Evolutionary conservation across 108 stramenopile species (phyloP).

Genomic region (Nannochloropsis granulata): DNA sequence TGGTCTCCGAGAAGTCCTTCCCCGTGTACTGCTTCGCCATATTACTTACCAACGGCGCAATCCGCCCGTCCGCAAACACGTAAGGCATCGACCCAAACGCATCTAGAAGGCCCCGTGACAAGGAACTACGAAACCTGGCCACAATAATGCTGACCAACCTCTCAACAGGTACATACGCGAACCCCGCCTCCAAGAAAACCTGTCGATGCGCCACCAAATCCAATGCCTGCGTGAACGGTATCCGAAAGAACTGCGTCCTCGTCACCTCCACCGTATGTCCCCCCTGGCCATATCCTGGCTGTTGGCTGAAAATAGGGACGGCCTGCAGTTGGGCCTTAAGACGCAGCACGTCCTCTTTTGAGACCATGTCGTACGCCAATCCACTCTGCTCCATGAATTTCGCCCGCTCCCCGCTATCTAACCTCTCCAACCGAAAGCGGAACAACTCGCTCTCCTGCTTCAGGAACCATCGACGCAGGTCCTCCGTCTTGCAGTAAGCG

Average conservation of each 20-base stretch:
- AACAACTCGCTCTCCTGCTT: slow-evolving; percentile 52
- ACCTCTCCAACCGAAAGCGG: slow-evolving; percentile 59
- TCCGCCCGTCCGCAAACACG: slow-evolving; percentile 36
- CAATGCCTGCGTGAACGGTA: slow-evolving; percentile 80
- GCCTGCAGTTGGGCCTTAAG: background rate
- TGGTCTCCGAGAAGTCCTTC: background rate
- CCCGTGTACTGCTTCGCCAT: slow-evolving; percentile 65
- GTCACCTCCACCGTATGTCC: slow-evolving; percentile 11
- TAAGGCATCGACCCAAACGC: slow-evolving; percentile 38
- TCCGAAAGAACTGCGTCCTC: slow-evolving; percentile 50
- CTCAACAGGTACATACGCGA: slow-evolving; percentile 70
- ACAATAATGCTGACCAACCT: slow-evolving; percentile 58
- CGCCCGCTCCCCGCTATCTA: slow-evolving; percentile 15
- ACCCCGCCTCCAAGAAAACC: slow-evolving; percentile 61
- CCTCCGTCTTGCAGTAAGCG: slow-evolving; percentile 69
- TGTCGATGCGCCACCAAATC: slow-evolving; percentile 58
- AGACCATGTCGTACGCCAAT: slow-evolving; percentile 49
- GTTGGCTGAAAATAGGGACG: background rate
- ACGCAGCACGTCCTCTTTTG: background rate
- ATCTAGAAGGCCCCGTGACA: slow-evolving; percentile 25
- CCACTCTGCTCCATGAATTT: slow-evolving; percentile 48
- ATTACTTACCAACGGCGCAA: slow-evolving; percentile 61
- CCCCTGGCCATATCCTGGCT: slow-evolving; percentile 20
- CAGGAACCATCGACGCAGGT: slow-evolving; percentile 41
- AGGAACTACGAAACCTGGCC: slow-evolving; percentile 49